Conservation (phyloP, 2,329 filamentous ascomycete species). For the Elsinoe batatas region DNA sequence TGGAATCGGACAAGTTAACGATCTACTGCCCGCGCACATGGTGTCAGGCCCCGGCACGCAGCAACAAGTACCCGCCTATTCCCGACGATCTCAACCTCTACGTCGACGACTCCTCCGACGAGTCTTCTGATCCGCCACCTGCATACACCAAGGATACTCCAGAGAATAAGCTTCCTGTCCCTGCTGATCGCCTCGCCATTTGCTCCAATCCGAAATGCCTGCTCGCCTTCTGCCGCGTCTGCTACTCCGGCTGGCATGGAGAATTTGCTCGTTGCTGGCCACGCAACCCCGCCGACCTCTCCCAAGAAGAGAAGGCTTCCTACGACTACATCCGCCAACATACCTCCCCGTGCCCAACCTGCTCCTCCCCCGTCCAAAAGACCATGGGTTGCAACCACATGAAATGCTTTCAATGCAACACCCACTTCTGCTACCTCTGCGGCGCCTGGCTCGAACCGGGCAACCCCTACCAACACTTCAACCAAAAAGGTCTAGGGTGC, state of each 20-base stretch:
- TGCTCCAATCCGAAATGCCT: conserved; percentile 66
- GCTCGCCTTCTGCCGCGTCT: conserved; percentile 78
- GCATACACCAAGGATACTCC: conserved; percentile 10
- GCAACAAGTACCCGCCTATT: conserved; percentile 40
- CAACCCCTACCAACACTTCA: conserved; percentile 87
- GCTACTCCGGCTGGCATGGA: conserved; percentile 81
- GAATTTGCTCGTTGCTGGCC: conserved; percentile 65
- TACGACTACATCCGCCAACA: conserved; percentile 72
- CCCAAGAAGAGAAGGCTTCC: conserved; percentile 75
- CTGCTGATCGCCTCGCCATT: conserved; percentile 59
- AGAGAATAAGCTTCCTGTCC: conserved; percentile 19
- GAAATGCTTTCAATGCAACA: conserved; percentile 80
- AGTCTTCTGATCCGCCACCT: background rate
- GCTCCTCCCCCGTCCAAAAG: conserved; percentile 76
- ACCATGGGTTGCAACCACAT: conserved; percentile 94
- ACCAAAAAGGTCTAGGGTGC: conserved; percentile 57
- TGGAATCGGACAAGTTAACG: conserved; percentile 85
- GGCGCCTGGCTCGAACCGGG: conserved; percentile 69
- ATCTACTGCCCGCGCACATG: conserved; percentile 86
- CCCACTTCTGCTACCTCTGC: conserved; percentile 94
- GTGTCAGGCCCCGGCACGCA: conserved; percentile 79
- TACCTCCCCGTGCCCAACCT: conserved; percentile 84
- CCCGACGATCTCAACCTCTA: conserved; percentile 32
- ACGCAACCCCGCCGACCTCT: conserved; percentile 58
- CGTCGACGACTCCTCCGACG: conserved; percentile 27